A percentile compares a stretch with the other conserved stretches of the same genome.
Conservation (phyloP, 352 stramenopile species). For the Phytophthora agathidicida region DNA sequence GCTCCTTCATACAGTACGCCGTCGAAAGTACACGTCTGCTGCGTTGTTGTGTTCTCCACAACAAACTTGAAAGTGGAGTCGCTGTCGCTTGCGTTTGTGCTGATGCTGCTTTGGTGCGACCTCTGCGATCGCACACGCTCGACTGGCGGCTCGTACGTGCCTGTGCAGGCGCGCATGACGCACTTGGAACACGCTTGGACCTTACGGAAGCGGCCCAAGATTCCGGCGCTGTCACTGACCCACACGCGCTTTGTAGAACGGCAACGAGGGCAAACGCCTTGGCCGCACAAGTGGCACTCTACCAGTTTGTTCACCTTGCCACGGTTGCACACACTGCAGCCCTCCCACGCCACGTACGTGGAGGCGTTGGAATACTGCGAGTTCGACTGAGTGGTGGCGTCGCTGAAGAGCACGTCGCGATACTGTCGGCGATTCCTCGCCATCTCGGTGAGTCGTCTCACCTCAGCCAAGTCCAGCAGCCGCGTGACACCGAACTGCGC, state of each 20-base stretch:
- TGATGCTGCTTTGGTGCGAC: constrained; percentile 23
- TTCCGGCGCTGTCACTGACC: constrained; percentile 30
- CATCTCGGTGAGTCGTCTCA: constrained; percentile 51
- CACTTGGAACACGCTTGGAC: constrained; percentile 47
- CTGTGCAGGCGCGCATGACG: constrained; percentile 43
- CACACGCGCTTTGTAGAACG: constrained; percentile 47
- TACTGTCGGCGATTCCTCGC: constrained; percentile 26
- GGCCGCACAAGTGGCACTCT: constrained; percentile 32
- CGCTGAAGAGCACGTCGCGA: constrained; percentile 7
- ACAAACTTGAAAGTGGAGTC: constrained; percentile 6
- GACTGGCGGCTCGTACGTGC: constrained; percentile 20
- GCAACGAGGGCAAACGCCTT: constrained; percentile 38
- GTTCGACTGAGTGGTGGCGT: constrained; percentile 9
- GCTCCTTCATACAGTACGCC: constrained; percentile 16
- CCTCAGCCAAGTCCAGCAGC: constrained; percentile 53
- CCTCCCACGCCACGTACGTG: constrained; percentile 4
- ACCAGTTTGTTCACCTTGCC: constrained; percentile 24
- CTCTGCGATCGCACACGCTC: constrained; percentile 23
- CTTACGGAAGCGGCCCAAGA: constrained; percentile 51
- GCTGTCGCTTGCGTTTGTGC: constrained; percentile 15
- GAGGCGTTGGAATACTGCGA: constrained; percentile 16
- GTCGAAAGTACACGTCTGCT: constrained; percentile 1
- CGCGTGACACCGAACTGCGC: constrained; percentile 50
- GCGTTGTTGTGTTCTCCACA: neutral
- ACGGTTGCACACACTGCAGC: constrained; percentile 30